Conservation (phyloP, 1,284 basidiomycete genomes). For the Fomes fomentarius region DNA sequence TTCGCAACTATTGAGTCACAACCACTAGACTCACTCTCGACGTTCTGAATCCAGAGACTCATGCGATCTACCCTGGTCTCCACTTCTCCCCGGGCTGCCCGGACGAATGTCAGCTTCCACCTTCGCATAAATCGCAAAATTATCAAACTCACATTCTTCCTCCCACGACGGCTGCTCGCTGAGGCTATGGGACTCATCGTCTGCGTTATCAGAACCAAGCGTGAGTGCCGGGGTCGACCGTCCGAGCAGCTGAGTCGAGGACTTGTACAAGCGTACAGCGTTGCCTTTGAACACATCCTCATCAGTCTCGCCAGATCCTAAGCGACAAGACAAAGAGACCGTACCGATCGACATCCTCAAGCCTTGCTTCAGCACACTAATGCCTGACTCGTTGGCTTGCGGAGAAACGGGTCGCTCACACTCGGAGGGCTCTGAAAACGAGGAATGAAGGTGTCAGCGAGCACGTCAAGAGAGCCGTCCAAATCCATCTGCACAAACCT, state of each 20-base stretch:
- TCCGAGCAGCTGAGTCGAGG: slow-evolving; percentile 44
- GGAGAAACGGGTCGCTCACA: slow-evolving; percentile 23
- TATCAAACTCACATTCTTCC: slow-evolving; percentile 37
- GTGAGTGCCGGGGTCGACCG: slow-evolving; percentile 25
- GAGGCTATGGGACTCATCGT: slow-evolving; percentile 32
- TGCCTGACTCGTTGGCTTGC: slow-evolving; percentile 33
- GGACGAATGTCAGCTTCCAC: slow-evolving; percentile 39
- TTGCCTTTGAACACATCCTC: slow-evolving; percentile 48
- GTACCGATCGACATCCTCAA: slow-evolving; percentile 72
- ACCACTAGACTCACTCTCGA: slow-evolving; percentile 63
- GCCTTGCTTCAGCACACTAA: slow-evolving; percentile 59
- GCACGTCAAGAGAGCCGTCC: not conserved
- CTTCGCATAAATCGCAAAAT: slow-evolving; percentile 37
- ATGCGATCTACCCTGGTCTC: slow-evolving; percentile 67
- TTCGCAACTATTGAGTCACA: not conserved
- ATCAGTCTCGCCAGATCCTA: not conserved
- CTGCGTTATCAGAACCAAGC: slow-evolving; percentile 20
- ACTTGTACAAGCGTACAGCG: slow-evolving; percentile 57
- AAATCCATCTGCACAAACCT: slow-evolving; percentile 19
- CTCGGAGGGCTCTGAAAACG: slow-evolving; percentile 24
- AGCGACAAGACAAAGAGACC: slow-evolving; percentile 19
- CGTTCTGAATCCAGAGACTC: slow-evolving; percentile 76
- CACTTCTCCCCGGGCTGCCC: slow-evolving; percentile 26
- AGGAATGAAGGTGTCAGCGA: not conserved
- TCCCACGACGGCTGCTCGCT: slow-evolving; percentile 51